Conservation (phyloP, 192 early-diverging fungal genomes). For the Coemansia sp. region DNA sequence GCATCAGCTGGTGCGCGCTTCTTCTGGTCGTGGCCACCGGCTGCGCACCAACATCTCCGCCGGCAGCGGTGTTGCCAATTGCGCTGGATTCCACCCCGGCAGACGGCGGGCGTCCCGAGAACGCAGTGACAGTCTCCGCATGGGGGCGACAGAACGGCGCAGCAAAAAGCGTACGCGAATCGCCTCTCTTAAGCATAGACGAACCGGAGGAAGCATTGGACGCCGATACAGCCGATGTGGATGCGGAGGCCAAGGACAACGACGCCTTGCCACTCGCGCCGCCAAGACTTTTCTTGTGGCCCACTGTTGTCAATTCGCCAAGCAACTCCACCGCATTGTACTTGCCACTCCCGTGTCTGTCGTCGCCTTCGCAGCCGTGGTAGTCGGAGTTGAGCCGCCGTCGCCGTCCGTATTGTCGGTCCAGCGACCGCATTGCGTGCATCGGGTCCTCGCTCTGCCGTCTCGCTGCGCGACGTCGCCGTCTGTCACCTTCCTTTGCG, state of each 20-base stretch:
- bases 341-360: constrained; percentile 8
- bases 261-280: background rate
- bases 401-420: constrained; percentile 49
- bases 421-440: constrained; percentile 52
- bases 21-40: constrained; percentile 3
- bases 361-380: background rate
- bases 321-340: constrained; percentile 1
- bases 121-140: constrained; percentile 20
- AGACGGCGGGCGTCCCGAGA: background rate
- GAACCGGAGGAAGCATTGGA: background rate
- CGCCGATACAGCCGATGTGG: no score
- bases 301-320: background rate
- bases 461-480: constrained; percentile 22
- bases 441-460: constrained; percentile 46
- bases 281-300: background rate
- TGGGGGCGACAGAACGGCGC: constrained; percentile 22
- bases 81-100: background rate
- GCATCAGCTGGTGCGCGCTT: constrained; percentile 15
- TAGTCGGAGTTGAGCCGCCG: constrained; percentile 49
- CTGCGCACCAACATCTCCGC: background rate
- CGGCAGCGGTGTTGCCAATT: background rate
- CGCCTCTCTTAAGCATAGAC: constrained; percentile 21
- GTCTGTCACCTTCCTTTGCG: constrained; percentile 9
- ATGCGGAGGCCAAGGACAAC: no score
- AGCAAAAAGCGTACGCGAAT: constrained; percentile 43